Evolutionary conservation across 805 yeast species (phyloP), one percentile per base, ranked within the genome.

Genomic region (Geotrichum ghanense): DNA sequence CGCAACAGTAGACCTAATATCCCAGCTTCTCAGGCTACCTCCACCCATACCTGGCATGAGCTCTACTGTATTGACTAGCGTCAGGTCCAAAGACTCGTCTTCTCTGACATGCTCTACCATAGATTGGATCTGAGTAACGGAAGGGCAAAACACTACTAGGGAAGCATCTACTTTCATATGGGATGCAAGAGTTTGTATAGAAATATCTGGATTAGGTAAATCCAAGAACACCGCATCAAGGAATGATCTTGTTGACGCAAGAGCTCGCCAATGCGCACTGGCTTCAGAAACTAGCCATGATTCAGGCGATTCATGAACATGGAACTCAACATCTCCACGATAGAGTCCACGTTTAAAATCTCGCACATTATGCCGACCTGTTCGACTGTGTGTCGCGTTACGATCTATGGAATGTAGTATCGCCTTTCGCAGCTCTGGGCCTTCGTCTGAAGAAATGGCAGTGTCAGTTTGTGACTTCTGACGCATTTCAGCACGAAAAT

Each of bases 11-110:
- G 58, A 57, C 43, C 76, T 57, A 1, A 72, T 60, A 50, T 74
- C 77, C 79, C 79, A 74, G 42, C 71, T 75, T 50, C 72, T 67
- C 48, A 74, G 53, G 0, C 76, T 76, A 20, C 76, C 77, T 1
- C 76, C 75, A 21, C 42, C 42, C 26, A 68, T 70, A 3, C 78
- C 76, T 12, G 72, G 71, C 42, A 63, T 53, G 16, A 74, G 48
- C 52, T 73, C 77, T 19, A 67, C 58, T 2, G 73, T 66, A 40
- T 64, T 60, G 2, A 62, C 64, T 49, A 68, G 62, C 10, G 67
- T 60, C 23, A 73, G 50, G 41, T 63, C 62, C 40, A 66, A 54
- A n/a, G 54, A 53, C 3, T 57, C 56, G 21, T 61, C 57, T 42
- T 57, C 58, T 12, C 57, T 53, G 3, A 71, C 53, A 1, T 51